A percentile compares a stretch with the other conserved stretches of the same genome.
These are phyloP conservation scores for Pluteus cervinus DNA, from an alignment of 768 basidiomycete species.

Conservation along the genomic window DNA sequence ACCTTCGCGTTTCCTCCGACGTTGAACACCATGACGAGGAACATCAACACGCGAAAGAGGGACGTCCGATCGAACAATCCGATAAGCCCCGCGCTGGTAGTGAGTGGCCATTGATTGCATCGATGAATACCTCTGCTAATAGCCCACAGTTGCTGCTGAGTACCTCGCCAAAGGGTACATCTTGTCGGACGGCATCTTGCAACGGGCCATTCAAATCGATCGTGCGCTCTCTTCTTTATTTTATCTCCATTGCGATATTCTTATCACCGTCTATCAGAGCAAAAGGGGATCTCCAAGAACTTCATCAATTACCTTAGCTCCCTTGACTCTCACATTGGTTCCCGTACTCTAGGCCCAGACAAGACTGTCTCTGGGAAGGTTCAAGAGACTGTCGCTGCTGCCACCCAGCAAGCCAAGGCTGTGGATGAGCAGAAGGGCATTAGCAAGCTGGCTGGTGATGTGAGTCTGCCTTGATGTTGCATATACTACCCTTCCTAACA, in stretches of 20 bases:
- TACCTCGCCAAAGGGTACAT: slow-evolving; percentile 88
- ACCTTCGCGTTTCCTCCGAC: slow-evolving; percentile 68
- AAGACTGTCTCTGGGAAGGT: slow-evolving; percentile 76
- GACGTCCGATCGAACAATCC: slow-evolving; percentile 57
- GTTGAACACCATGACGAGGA: slow-evolving; percentile 50
- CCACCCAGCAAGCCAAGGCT: slow-evolving; percentile 61
- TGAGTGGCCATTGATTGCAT: slow-evolving; percentile 25
- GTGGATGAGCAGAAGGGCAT: slow-evolving; percentile 82
- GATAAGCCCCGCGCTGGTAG: slow-evolving; percentile 91
- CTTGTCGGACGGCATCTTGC: slow-evolving; percentile 72
- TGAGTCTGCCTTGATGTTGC: slow-evolving; percentile 20
- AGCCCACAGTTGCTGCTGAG: slow-evolving; percentile 73
- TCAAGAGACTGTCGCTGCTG: slow-evolving; percentile 55
- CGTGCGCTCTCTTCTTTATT: slow-evolving; percentile 24
- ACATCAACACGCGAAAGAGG: slow-evolving; percentile 28
- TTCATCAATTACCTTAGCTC: slow-evolving; percentile 77
- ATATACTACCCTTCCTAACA: slow-evolving; percentile 1
- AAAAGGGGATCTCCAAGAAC: slow-evolving; percentile 82
- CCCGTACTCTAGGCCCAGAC: slow-evolving; percentile 69
- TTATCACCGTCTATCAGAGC: slow-evolving; percentile 41
- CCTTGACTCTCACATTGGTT: slow-evolving; percentile 67
- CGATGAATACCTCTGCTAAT: slow-evolving; percentile 5
- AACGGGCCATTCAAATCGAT: slow-evolving; percentile 78
- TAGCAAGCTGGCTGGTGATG: slow-evolving; percentile 63
- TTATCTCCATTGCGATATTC: neutral